Conservation (phyloP, 208 protist genomes). For the Trypanosoma rangeli region DNA sequence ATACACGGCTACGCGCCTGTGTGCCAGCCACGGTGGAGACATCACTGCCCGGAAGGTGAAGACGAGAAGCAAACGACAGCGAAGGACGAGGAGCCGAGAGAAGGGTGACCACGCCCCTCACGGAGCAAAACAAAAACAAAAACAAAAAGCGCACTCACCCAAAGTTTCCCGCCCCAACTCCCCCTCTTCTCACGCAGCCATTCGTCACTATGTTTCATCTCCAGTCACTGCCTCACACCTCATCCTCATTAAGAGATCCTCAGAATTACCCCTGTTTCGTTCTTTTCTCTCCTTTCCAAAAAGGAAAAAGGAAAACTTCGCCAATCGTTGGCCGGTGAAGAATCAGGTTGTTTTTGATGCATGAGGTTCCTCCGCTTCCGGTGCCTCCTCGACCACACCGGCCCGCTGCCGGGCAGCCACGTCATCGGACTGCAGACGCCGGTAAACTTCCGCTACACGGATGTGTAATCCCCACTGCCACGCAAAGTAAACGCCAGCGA, state of each 20-base stretch:
- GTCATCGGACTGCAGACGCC: not conserved
- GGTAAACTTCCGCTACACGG: not conserved
- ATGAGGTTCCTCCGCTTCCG: not conserved
- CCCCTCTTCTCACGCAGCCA: not conserved
- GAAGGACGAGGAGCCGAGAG: not conserved
- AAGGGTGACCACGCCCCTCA: not conserved
- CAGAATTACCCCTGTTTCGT: not conserved
- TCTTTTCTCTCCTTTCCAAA: not conserved
- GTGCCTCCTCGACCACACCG: not conserved
- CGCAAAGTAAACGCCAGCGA: conserved; percentile 33
- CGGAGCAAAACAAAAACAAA: not conserved
- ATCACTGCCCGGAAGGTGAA: too few relatives aligned
- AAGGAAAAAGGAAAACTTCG: not conserved
- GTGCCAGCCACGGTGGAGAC: too few relatives aligned
- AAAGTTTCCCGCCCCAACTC: not conserved
- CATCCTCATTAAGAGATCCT: not conserved
- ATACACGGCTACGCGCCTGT: too few relatives aligned
- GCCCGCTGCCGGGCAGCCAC: not conserved
- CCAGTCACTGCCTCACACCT: not conserved
- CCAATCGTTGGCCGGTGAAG: too few relatives aligned
- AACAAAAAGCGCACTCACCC: not conserved
- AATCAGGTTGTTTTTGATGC: not conserved
- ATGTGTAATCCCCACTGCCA: conserved; percentile 31
- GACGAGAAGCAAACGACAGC: not conserved
- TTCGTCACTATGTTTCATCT: too few relatives aligned